These are phyloP conservation scores for Metschnikowia henanensis DNA, from an alignment of 805 yeast genomes.

Conservation along the genomic window DNA sequence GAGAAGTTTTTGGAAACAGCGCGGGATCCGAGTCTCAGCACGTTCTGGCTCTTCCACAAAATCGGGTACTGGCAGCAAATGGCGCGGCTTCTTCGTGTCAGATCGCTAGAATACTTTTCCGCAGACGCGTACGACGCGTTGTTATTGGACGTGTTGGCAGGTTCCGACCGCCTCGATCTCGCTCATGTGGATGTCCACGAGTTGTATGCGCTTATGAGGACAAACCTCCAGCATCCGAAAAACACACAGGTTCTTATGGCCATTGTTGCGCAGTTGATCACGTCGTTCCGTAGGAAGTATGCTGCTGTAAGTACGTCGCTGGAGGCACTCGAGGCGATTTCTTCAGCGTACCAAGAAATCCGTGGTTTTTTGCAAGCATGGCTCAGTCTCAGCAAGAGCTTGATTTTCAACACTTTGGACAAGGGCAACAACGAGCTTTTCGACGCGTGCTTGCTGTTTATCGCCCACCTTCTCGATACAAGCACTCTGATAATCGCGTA, in stretches of 20 bases:
- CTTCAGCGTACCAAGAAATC: background rate
- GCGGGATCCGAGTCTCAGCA: conserved; percentile 11
- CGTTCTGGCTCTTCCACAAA: conserved; percentile 29
- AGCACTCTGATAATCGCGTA: conserved; percentile 7
- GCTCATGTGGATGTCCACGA: conserved; percentile 2
- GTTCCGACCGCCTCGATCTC: conserved; percentile 19
- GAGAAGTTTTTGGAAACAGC: too few species aligned
- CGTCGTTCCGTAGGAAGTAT: background rate
- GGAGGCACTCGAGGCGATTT: conserved; percentile 18
- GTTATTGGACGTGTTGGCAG: conserved; percentile 24
- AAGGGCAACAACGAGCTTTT: conserved; percentile 29
- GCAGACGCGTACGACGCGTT: conserved; percentile 21
- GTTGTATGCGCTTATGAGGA: conserved; percentile 10
- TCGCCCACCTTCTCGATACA: conserved; percentile 10
- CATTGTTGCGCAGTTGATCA: conserved; percentile 11
- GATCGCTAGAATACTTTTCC: background rate
- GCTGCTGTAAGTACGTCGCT: conserved; percentile 2
- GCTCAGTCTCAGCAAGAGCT: conserved; percentile 14
- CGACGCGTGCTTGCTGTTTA: conserved; percentile 15
- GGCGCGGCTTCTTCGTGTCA: conserved; percentile 12
- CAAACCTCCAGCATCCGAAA: conserved; percentile 16
- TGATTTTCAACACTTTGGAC: conserved; percentile 17
- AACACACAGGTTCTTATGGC: conserved; percentile 14
- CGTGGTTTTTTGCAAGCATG: conserved; percentile 12
- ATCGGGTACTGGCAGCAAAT: conserved; percentile 33